Evolutionary conservation across 768 basidiomycete species (phyloP).

Genomic region (Russula lepida): DNA sequence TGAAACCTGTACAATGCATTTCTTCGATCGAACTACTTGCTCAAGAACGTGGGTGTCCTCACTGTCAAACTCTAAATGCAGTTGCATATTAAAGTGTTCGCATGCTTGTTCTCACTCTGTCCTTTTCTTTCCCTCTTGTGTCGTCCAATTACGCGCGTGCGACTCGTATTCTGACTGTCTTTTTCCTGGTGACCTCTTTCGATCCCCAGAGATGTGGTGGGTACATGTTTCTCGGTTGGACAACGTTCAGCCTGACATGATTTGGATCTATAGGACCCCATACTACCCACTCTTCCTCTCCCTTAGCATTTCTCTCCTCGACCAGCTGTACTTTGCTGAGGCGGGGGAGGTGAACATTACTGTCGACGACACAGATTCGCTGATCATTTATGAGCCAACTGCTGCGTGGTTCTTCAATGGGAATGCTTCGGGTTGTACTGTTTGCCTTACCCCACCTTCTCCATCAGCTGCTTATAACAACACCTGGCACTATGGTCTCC

Average conservation of each 20-base stretch:
- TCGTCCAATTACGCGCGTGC: not conserved
- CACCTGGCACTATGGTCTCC: constrained; percentile 9
- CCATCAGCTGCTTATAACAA: not conserved
- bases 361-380: constrained; percentile 7
- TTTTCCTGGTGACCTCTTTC: not conserved
- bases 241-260: not conserved
- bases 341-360: constrained; percentile 8
- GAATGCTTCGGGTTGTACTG: not conserved
- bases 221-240: not conserved
- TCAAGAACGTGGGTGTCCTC: not conserved
- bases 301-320: not conserved
- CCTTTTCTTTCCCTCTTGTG: not conserved
- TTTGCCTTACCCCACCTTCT: not conserved
- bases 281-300: not conserved
- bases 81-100: not conserved
- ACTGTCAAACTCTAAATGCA: not conserved
- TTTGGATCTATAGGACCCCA: not conserved
- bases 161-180: not conserved
- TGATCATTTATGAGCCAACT: constrained; percentile 3
- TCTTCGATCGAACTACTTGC: not conserved
- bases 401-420: not conserved
- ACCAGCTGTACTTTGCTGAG: not conserved
- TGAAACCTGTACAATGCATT: not conserved
- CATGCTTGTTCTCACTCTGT: not conserved
- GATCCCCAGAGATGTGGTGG: not conserved